Evolutionary conservation across 257 asterid genomes (phyloP).

Genomic region (Salvia rosmarinus): DNA sequence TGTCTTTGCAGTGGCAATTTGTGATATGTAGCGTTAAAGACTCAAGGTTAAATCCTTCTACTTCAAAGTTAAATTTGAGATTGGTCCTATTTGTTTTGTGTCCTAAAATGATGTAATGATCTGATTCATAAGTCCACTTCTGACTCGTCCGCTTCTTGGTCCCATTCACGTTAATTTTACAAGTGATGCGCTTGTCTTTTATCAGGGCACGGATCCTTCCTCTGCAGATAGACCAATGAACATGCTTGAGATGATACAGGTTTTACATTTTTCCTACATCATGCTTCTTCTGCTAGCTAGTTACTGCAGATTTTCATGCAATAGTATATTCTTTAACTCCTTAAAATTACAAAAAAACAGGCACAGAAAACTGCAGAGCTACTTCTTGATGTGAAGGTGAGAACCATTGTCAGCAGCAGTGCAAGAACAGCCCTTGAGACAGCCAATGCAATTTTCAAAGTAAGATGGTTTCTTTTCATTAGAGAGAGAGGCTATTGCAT

Average conservation of each 20-base stretch:
- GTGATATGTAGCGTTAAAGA: too few relatives aligned
- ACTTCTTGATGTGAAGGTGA: conserved; percentile 79
- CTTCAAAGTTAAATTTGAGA: too few relatives aligned
- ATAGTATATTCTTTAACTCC: background rate
- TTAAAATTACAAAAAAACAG: conserved; percentile 43
- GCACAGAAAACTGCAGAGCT: conserved; percentile 92
- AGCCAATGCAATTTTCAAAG: conserved; percentile 71
- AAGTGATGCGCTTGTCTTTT: conserved; percentile 7
- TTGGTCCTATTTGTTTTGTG: background rate
- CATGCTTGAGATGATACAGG: conserved; percentile 91
- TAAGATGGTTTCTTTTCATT: conserved; percentile 38
- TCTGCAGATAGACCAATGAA: conserved; percentile 60
- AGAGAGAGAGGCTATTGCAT: background rate
- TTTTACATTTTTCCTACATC: conserved; percentile 21
- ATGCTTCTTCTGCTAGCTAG: background rate
- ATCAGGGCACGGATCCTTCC: conserved; percentile 50
- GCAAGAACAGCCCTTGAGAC: conserved; percentile 73
- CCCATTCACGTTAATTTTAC: background rate
- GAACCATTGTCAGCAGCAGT: conserved; percentile 62
- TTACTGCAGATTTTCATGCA: background rate
- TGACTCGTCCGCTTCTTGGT: background rate
- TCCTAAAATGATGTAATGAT: too few relatives aligned
- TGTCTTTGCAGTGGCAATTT: background rate
- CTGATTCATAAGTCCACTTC: background rate
- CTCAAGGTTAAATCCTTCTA: background rate